Evolutionary conservation across 78 protist genomes (phyloP).

Genomic region (Dictyostelium brefeldianum): DNA sequence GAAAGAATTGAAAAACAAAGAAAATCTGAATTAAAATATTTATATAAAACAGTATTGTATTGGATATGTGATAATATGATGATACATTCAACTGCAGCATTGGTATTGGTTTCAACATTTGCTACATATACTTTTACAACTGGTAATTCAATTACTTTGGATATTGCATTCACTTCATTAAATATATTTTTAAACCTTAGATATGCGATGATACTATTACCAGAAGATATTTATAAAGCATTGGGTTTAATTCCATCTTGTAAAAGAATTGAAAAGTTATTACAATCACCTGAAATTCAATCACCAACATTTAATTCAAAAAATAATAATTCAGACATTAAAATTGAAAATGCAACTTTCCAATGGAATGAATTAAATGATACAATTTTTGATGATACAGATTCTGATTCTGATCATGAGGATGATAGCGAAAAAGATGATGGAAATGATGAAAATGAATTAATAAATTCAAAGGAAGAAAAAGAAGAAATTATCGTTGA

Average conservation of each 20-base stretch:
- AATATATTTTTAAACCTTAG: conserved; percentile 46
- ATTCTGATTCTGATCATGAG: background rate
- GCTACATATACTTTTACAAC: background rate
- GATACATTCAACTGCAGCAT: conserved; percentile 18
- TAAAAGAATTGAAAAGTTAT: conserved; percentile 21
- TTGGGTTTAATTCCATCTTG: conserved; percentile 7
- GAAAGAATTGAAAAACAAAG: conserved; percentile 17
- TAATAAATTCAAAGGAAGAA: background rate
- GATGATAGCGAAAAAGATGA: background rate
- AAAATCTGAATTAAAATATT: background rate
- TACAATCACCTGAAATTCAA: background rate
- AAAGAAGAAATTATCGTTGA: background rate
- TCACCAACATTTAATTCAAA: background rate
- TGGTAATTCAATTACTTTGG: conserved; percentile 28
- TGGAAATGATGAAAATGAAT: background rate
- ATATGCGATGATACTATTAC: conserved; percentile 19
- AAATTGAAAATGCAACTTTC: background rate
- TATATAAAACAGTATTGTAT: background rate
- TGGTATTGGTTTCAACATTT: conserved; percentile 52
- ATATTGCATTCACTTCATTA: conserved; percentile 40
- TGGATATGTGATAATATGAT: conserved; percentile 17
- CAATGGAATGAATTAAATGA: conserved; percentile 7
- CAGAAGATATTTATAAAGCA: conserved; percentile 21
- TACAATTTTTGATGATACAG: background rate
- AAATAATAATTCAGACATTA: background rate